Percentiles rank a stretch among this genome's conserved stretches.
These are phyloP conservation scores for Auxenochlorella pyrenoidosa DNA, from an alignment of 139 green algal species.

Conservation along the genomic window DNA sequence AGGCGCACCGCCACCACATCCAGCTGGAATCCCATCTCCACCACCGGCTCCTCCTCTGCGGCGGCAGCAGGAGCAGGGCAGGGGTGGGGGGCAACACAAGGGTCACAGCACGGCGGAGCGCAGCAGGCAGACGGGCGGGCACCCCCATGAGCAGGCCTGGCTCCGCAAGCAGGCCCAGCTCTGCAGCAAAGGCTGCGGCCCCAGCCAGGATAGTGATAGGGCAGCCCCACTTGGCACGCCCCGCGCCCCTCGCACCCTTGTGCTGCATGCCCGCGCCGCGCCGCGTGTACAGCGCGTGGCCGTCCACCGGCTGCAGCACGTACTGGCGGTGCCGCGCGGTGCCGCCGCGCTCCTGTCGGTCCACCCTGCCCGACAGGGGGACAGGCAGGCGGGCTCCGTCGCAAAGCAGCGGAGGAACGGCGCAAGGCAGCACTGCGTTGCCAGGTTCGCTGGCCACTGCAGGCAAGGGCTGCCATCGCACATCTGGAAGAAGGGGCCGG, in stretches of 20 bases:
- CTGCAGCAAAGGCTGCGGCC: background rate
- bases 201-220: background rate
- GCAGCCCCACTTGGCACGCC: background rate
- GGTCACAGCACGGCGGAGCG: background rate
- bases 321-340: conserved; percentile 49
- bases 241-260: background rate
- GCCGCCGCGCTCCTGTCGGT: conserved; percentile 9
- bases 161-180: background rate
- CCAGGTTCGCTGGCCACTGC: too few relatives aligned
- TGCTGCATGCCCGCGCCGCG: conserved; percentile 50
- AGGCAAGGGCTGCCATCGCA: too few relatives aligned
- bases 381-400: background rate
- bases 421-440: too few relatives aligned
- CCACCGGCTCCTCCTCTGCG: conserved; percentile 39
- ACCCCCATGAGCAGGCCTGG: too few relatives aligned
- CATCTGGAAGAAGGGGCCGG: too few relatives aligned
- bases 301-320: conserved; percentile 76
- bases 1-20: conserved; percentile 61
- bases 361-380: background rate
- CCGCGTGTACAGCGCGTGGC: conserved; percentile 67
- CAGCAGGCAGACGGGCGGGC: too few relatives aligned
- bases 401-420: background rate
- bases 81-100: too few relatives aligned
- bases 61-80: background rate
- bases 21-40: conserved; percentile 56